Conservation (phyloP, 495 filamentous ascomycete genomes). For the Cercophora samala region DNA sequence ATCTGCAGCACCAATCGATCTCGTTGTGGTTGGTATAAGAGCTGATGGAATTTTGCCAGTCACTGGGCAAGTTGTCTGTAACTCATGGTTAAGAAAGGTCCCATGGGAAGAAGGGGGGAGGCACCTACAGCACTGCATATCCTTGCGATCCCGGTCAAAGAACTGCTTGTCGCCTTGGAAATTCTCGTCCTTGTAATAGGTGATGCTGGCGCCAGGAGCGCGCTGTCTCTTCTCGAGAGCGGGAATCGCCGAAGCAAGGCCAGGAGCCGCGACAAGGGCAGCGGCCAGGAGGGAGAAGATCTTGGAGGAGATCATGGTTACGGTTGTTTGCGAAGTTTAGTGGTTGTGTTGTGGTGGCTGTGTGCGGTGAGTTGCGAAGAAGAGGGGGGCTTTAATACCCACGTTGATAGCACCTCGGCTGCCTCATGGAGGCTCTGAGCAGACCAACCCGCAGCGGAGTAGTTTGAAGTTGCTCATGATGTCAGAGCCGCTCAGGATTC, state of each 20-base stretch:
- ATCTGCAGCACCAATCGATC: background rate
- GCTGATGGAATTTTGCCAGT: background rate
- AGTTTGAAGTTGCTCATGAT: background rate
- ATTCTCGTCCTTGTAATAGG: background rate
- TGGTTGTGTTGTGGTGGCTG: background rate
- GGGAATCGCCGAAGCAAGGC: background rate
- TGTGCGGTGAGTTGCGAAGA: background rate
- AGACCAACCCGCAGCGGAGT: background rate
- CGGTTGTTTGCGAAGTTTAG: background rate
- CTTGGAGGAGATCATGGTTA: background rate
- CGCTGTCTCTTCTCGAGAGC: background rate
- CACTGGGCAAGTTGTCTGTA: background rate
- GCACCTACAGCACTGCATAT: background rate
- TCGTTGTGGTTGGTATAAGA: background rate
- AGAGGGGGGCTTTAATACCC: background rate
- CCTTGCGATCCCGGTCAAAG: background rate
- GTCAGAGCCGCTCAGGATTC: background rate
- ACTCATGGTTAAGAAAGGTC: background rate
- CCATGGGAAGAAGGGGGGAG: background rate
- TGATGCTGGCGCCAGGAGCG: background rate
- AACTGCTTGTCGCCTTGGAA: background rate
- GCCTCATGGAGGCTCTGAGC: background rate
- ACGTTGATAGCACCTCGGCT: background rate
- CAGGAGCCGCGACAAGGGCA: background rate
- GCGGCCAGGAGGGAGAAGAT: background rate